A percentile compares a stretch with the other conserved stretches of the same genome.
Evolutionary conservation across 305 asterid genomes (phyloP).

Genomic region (Plantago lanceolata): DNA sequence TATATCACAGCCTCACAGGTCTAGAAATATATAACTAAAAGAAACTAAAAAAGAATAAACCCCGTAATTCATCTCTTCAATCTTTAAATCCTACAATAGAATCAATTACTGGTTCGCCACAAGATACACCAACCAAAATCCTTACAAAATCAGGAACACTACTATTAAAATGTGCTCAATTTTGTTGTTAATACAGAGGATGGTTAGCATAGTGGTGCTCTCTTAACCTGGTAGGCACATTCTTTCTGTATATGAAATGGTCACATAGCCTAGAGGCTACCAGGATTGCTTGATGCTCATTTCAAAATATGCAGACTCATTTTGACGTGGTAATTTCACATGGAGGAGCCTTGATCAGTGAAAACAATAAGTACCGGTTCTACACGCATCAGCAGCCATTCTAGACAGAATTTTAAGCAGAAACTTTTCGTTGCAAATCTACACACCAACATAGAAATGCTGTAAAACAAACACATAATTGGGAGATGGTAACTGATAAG

Average conservation of each 20-base stretch:
- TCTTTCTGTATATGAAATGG: background rate
- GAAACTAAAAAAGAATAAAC: too few relatives aligned
- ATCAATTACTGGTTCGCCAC: background rate
- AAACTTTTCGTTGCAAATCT: background rate
- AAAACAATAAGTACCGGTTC: conserved; percentile 3
- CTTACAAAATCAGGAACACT: background rate
- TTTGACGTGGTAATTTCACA: background rate
- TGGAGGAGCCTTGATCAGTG: background rate
- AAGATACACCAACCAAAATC: conserved; percentile 2
- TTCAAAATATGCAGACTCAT: background rate
- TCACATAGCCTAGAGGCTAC: conserved; percentile 5
- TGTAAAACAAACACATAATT: conserved; percentile 8
- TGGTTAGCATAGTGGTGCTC: background rate
- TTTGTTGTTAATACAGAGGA: conserved; percentile 1
- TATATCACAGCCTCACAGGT: too few relatives aligned
- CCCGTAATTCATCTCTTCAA: background rate
- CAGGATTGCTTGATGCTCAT: background rate
- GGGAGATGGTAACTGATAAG: background rate
- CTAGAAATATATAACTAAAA: too few relatives aligned
- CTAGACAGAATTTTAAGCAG: background rate
- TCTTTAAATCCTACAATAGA: background rate
- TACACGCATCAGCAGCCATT: background rate
- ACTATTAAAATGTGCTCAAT: conserved; percentile 1
- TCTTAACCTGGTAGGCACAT: background rate
- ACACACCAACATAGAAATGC: background rate